phyloP scores from a whole-genome alignment of 2,329 filamentous ascomycete genomes.

The Fusarium clavum region DNA sequence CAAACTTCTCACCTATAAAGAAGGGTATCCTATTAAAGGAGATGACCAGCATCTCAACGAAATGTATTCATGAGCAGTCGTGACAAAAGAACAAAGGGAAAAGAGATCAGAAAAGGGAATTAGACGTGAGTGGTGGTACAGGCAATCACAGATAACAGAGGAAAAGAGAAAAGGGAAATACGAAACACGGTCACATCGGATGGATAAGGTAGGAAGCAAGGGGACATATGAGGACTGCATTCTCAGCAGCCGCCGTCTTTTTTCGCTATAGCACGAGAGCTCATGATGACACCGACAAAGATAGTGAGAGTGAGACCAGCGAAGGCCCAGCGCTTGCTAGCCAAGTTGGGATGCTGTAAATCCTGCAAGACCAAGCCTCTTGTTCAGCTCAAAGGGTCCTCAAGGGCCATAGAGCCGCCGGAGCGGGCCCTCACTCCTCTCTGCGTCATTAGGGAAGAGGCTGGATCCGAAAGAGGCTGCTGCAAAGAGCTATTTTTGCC shows the following conservation, averaged over 20 bases:
- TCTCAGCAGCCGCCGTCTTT: slow-evolving; percentile 25
- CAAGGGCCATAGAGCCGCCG: slow-evolving; percentile 29
- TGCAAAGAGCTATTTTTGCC: slow-evolving; percentile 33
- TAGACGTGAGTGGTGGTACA: slow-evolving; percentile 15
- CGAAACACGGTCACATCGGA: slow-evolving; percentile 32
- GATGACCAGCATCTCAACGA: slow-evolving; percentile 55
- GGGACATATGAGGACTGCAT: slow-evolving; percentile 33
- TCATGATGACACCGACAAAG: slow-evolving; percentile 4
- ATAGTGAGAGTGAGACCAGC: slow-evolving; percentile 19
- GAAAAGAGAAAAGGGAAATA: slow-evolving; percentile 22
- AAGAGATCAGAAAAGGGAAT: slow-evolving; percentile 11
- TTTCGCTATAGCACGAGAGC: slow-evolving; percentile 12
- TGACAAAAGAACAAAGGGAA: slow-evolving; percentile 35
- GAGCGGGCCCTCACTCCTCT: slow-evolving; percentile 25
- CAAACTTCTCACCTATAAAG: slow-evolving; percentile 42
- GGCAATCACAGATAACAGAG: slow-evolving; percentile 24
- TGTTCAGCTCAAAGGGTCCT: slow-evolving; percentile 31
- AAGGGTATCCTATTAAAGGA: slow-evolving; percentile 45
- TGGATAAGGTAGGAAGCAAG: slow-evolving; percentile 23
- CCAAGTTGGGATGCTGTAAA: slow-evolving; percentile 21
- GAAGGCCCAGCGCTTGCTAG: slow-evolving; percentile 37
- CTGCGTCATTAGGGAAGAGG: slow-evolving; percentile 32
- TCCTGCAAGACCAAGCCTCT: slow-evolving; percentile 41
- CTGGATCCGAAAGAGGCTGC: slow-evolving; percentile 20
- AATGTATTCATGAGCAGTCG: slow-evolving; percentile 42